Evolutionary conservation across 495 filamentous ascomycete species (phyloP).

Genomic region (Parathielavia appendiculata): DNA sequence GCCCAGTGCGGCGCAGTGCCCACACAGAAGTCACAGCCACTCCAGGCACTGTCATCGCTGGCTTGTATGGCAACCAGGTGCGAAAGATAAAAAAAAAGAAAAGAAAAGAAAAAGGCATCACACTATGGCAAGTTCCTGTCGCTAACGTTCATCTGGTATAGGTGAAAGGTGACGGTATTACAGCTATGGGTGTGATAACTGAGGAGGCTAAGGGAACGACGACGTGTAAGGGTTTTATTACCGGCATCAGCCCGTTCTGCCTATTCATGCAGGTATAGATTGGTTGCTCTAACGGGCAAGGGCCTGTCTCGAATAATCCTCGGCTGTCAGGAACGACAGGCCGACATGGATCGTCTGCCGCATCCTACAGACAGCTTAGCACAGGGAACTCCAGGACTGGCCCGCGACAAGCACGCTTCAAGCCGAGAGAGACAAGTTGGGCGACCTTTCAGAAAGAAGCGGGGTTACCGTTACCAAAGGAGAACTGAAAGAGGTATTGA

Average conservation of each 20-base stretch:
- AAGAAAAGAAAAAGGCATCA: no score
- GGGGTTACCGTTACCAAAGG: no score
- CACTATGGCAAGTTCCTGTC: no score
- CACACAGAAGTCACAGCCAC: background rate
- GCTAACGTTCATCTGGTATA: background rate
- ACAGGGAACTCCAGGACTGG: no score
- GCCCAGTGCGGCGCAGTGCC: background rate
- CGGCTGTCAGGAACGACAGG: no score
- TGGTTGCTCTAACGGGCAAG: background rate
- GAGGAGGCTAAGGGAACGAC: background rate
- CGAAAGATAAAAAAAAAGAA: background rate
- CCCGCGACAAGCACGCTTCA: no score
- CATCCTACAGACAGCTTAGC: no score
- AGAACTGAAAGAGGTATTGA: no score
- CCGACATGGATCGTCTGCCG: no score
- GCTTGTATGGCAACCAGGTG: background rate
- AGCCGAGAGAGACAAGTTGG: no score
- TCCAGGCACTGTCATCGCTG: background rate
- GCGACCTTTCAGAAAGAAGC: no score
- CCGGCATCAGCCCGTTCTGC: background rate
- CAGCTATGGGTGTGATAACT: slow-evolving; percentile 1
- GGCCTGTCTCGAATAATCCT: background rate
- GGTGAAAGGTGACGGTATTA: background rate
- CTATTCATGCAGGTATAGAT: background rate
- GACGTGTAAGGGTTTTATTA: background rate